A percentile compares a stretch with the other conserved stretches of the same genome.
Conservation (phyloP, 176 grass and related monocot genomes). For the Triticum timopheevii region DNA sequence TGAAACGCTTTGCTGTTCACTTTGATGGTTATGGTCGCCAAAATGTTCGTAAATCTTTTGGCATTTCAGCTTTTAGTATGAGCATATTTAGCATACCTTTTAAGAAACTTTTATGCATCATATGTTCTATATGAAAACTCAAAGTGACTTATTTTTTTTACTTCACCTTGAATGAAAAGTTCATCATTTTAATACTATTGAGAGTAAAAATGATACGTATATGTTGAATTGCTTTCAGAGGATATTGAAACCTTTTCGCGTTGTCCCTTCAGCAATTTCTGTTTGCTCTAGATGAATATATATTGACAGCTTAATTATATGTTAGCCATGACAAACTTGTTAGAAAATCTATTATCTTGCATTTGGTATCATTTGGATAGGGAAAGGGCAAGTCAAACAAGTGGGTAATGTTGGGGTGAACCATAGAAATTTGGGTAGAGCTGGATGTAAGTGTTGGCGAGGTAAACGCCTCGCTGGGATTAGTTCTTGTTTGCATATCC, state of each 20-base stretch:
- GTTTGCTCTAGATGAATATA: conserved; percentile 9
- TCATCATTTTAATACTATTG: background rate
- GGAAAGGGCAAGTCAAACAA: background rate
- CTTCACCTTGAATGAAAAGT: background rate
- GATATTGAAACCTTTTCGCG: background rate
- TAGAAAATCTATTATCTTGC: background rate
- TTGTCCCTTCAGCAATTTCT: background rate
- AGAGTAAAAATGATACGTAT: background rate
- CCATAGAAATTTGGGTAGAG: background rate
- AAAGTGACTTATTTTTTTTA: background rate
- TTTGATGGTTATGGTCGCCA: conserved; percentile 78
- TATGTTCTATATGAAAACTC: background rate
- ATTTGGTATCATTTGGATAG: conserved; percentile 8
- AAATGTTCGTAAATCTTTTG: conserved; percentile 51
- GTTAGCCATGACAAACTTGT: background rate
- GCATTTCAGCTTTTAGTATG: conserved; percentile 13
- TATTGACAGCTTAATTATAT: background rate
- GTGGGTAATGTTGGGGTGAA: background rate
- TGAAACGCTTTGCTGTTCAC: conserved; percentile 81
- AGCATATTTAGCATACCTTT: background rate
- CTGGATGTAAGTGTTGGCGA: no score
- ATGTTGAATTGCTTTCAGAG: background rate
- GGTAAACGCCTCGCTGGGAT: no score
- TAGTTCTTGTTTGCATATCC: background rate
- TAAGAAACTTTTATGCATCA: background rate